A percentile compares a stretch with the other conserved stretches of the same genome.
Evolutionary conservation across 2,329 filamentous ascomycete species (phyloP).

Genomic region (Aspergillus fructus): DNA sequence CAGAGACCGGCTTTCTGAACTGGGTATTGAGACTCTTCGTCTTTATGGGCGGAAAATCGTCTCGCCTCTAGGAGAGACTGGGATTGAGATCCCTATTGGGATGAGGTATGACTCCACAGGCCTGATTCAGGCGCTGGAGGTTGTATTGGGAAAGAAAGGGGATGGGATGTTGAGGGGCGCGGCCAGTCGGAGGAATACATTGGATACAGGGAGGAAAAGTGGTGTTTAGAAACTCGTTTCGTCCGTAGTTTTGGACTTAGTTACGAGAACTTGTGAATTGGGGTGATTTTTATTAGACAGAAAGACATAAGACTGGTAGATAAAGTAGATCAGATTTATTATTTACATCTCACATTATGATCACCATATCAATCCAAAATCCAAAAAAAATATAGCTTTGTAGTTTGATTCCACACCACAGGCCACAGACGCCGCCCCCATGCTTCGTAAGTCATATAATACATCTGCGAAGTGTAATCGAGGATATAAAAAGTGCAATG

Average conservation of each 20-base stretch:
- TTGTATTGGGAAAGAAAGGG: constrained; percentile 67
- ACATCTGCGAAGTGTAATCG: constrained; percentile 18
- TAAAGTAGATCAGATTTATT: neutral
- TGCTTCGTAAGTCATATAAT: constrained; percentile 29
- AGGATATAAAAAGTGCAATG: neutral
- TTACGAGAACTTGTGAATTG: neutral
- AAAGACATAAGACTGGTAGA: neutral
- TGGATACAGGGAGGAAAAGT: constrained; percentile 37
- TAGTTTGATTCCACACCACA: neutral
- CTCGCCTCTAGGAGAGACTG: constrained; percentile 28
- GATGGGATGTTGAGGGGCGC: constrained; percentile 48
- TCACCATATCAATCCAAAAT: neutral
- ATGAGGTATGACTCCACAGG: constrained; percentile 75
- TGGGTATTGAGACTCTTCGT: constrained; percentile 75
- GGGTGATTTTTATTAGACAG: neutral
- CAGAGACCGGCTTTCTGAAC: constrained; percentile 56
- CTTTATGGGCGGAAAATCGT: constrained; percentile 68
- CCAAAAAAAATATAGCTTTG: neutral
- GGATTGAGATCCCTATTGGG: constrained; percentile 51
- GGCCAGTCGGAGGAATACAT: constrained; percentile 59
- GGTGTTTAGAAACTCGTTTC: neutral
- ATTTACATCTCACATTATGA: neutral
- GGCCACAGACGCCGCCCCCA: constrained; percentile 31
- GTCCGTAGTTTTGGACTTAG: neutral
- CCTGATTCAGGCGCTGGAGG: constrained; percentile 71